Conservation (phyloP, 345 rosid species). For the Brassica carinata region DNA sequence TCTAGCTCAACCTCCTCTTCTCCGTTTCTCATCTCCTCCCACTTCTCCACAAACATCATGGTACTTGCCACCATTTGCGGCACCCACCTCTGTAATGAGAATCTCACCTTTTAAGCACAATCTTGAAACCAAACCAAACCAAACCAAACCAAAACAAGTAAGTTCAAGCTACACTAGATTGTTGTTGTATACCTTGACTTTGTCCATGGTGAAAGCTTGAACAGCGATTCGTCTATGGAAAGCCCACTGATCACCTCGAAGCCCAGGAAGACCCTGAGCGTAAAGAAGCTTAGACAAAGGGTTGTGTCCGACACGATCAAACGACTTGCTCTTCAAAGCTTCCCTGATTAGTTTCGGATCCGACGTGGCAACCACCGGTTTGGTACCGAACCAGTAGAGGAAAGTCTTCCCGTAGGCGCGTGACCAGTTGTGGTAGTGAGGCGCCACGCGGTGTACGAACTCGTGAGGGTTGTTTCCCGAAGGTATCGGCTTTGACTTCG, state of each 20-base stretch:
- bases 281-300: conserved; percentile 65
- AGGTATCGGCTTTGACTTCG: conserved; percentile 49
- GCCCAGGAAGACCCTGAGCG: conserved; percentile 69
- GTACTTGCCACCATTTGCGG: conserved; percentile 66
- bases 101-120: conserved; percentile 7
- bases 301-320: conserved; percentile 44
- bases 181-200: conserved; percentile 63
- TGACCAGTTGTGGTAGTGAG: conserved; percentile 67
- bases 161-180: not conserved
- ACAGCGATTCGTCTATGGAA: conserved; percentile 61
- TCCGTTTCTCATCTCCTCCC: conserved; percentile 65
- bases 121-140: conserved; percentile 1
- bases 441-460: conserved; percentile 50
- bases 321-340: conserved; percentile 49
- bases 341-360: conserved; percentile 70
- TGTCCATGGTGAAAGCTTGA: conserved; percentile 67
- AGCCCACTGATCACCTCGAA: conserved; percentile 69
- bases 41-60: conserved; percentile 51
- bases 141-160: too few species aligned
- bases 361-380: conserved; percentile 61
- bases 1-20: conserved; percentile 71
- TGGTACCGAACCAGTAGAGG: conserved; percentile 77
- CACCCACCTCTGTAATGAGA: conserved; percentile 44
- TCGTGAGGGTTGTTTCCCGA: conserved; percentile 42
- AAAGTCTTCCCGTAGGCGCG: conserved; percentile 57